Evolutionary conservation across 805 yeast genomes (phyloP).

Genomic region (Pichia pseudocactophila): DNA sequence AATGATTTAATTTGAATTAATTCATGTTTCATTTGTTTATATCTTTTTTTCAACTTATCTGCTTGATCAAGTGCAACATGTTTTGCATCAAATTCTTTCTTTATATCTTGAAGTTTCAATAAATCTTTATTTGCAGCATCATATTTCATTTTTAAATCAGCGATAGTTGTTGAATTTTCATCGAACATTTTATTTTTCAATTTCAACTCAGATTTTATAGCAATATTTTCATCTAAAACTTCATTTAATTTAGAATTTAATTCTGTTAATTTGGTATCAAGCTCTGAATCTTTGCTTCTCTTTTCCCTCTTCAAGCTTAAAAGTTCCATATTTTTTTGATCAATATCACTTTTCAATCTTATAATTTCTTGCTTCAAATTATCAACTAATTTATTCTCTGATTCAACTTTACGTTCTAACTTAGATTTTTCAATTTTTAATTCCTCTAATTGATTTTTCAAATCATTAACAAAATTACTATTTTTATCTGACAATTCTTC

Average conservation of each 20-base stretch:
- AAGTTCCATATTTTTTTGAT: slow-evolving; percentile 29
- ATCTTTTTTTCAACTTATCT: slow-evolving; percentile 24
- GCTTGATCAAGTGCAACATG: slow-evolving; percentile 22
- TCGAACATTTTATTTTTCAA: background rate
- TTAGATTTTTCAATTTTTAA: slow-evolving; percentile 7
- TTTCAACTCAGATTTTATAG: slow-evolving; percentile 30
- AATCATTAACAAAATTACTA: background rate
- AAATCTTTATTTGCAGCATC: slow-evolving; percentile 19
- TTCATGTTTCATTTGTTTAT: slow-evolving; percentile 37
- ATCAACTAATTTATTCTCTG: slow-evolving; percentile 8
- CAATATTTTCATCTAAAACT: slow-evolving; percentile 1
- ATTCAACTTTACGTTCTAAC: slow-evolving; percentile 7
- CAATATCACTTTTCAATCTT: slow-evolving; percentile 21
- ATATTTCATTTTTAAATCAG: background rate
- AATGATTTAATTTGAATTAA: slow-evolving; percentile 34
- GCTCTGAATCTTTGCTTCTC: slow-evolving; percentile 3
- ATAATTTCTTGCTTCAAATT: slow-evolving; percentile 24
- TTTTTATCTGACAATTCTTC: slow-evolving; percentile 8
- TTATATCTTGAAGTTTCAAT: slow-evolving; percentile 30
- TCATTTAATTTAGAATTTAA: slow-evolving; percentile 4
- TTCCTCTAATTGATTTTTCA: slow-evolving; percentile 13
- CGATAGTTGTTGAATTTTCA: background rate
- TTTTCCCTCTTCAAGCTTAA: slow-evolving; percentile 9
- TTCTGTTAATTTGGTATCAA: slow-evolving; percentile 1
- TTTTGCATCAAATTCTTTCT: slow-evolving; percentile 11